These are phyloP conservation scores for Neurospora sp. DNA, from an alignment of 495 filamentous ascomycete species.

Conservation along the genomic window DNA sequence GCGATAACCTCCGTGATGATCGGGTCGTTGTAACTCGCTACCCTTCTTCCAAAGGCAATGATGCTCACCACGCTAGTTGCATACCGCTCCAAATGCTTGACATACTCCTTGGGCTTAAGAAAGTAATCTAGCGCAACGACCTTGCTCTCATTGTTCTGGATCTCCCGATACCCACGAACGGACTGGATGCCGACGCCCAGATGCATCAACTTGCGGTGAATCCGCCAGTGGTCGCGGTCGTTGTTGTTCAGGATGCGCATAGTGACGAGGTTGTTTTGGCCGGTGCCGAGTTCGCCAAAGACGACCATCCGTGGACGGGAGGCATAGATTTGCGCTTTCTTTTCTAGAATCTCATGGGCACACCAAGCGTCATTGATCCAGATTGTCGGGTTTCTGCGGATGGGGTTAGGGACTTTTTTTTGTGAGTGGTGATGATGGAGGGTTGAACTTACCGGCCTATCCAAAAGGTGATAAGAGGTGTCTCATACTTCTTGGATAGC, in stretches of 20 bases:
- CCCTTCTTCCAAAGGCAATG: conserved; percentile 51
- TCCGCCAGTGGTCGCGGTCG: conserved; percentile 49
- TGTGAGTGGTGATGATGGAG: not conserved
- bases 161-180: conserved; percentile 46
- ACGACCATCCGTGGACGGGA: conserved; percentile 46
- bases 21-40: conserved; percentile 46
- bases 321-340: conserved; percentile 45
- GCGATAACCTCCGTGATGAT: conserved; percentile 53
- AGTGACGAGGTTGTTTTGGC: conserved; percentile 48
- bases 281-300: conserved; percentile 49
- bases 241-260: conserved; percentile 38
- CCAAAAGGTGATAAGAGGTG: conserved; percentile 52
- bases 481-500: conserved; percentile 42
- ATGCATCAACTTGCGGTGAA: conserved; percentile 53
- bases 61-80: conserved; percentile 55
- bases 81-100: conserved; percentile 54
- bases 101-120: conserved; percentile 39
- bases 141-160: conserved; percentile 51
- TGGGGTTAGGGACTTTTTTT: not conserved
- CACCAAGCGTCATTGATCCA: conserved; percentile 58
- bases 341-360: conserved; percentile 46
- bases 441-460: conserved; percentile 36
- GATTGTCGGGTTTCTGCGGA: conserved; percentile 34
- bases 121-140: conserved; percentile 43
- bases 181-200: conserved; percentile 50